Evolutionary conservation across 257 asterid species (phyloP).

Genomic region (Petunia secreta): DNA sequence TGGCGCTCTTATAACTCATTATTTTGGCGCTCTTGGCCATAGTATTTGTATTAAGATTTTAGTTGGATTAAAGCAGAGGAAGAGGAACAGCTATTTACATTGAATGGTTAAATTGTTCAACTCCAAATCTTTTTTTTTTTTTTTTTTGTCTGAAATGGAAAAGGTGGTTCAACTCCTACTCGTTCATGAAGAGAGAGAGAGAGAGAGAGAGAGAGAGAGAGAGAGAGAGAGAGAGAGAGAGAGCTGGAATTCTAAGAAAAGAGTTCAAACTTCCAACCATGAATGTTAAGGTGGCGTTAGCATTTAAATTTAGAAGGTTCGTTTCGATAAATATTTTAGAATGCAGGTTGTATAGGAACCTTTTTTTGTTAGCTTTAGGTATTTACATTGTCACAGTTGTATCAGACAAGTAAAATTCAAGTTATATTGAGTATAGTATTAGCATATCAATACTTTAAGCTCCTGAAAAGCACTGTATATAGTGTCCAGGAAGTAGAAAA

Average conservation of each 20-base stretch:
- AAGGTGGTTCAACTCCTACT: background rate
- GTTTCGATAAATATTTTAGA: background rate
- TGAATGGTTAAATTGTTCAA: background rate
- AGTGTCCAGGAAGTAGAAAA: background rate
- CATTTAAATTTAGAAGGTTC: background rate
- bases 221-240: background rate
- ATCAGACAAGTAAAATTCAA: constrained; percentile 3
- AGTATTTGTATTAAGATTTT: background rate
- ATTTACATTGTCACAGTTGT: background rate
- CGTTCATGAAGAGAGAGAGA: background rate
- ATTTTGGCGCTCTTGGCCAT: background rate
- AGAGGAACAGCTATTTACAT: background rate
- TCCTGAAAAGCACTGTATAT: background rate
- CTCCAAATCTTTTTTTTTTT: background rate
- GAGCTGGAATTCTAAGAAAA: background rate
- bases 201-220: background rate
- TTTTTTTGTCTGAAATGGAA: no score
- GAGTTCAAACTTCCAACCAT: background rate
- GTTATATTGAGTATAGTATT: background rate
- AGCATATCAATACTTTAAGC: constrained; percentile 5
- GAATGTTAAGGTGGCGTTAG: background rate
- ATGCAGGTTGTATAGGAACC: background rate
- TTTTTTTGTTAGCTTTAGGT: background rate
- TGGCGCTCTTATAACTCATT: background rate
- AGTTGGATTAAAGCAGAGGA: background rate